Base-by-base conservation (phyloP, 2,329 filamentous ascomycete species). In the Apiospora aurea region DNA sequence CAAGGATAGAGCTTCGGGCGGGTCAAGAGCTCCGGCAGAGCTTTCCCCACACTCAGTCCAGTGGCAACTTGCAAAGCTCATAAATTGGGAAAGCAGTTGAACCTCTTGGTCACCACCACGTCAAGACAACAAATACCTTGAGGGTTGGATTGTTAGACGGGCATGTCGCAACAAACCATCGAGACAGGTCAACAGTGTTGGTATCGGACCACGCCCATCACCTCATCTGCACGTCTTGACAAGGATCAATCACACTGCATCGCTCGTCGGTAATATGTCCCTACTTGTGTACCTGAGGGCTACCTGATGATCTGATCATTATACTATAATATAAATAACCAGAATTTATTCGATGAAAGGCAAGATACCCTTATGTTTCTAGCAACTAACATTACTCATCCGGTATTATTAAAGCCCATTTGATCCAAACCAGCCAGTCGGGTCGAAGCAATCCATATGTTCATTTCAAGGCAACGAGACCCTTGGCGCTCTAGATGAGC, bases 1-100 rank as follows among this genome's bases (percentile, higher is more conserved):
- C 68, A 69, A 46, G 68, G 47, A 11, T 69, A n/a, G 21, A 69
- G 47, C 44, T 53, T 41, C 34, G 57, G 10, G 57, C 57, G 57
- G 57, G 29, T n/a, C 34, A 64, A 64, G 57, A 64, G 57, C 57
- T 64, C 57, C 57, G 57, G 57, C 11, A n/a, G 18, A 64, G 34
- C 34, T 41, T 64, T 41, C 57, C 34, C 53, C 53, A 57, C 51
- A 34, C 53, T 38, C 51, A 57, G 11, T 13, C 8, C 24, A 29
- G 24, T 29, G 51, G 53, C 26, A 61, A 61, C 2, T 3, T 1
- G 26, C 26, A 29, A 29, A 21, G 53, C 18, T n/a, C 53, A n/a
- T 34, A 57, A 26, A 57, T 14, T 38, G 14, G 14, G 16, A 61
- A 38, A 38, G 51, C 53, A 18, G 29, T 61, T 61, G 3, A 38